Conservation (phyloP, 352 stramenopile genomes). For the Phytopythium litorale region DNA sequence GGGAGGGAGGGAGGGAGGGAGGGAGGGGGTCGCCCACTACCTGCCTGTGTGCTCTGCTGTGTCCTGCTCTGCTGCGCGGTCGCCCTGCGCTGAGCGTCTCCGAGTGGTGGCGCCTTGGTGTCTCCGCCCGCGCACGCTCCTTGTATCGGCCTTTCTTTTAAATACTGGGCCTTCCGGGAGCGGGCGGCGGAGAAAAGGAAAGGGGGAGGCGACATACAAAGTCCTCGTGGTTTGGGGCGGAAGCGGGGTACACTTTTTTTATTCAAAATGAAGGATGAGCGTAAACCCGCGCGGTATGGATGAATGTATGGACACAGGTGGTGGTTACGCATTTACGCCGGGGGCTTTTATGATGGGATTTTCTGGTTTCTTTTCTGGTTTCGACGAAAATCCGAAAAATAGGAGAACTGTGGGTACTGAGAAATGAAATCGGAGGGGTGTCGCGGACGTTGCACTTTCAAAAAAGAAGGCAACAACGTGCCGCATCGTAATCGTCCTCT, state of each 20-base stretch:
- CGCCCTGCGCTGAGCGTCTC: neutral
- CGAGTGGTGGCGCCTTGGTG: neutral
- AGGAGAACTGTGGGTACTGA: neutral
- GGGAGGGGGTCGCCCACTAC: neutral
- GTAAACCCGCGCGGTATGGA: neutral
- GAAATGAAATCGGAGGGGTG: neutral
- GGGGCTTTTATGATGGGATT: neutral
- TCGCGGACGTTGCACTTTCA: constrained; percentile 1
- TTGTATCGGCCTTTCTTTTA: neutral
- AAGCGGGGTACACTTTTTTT: neutral
- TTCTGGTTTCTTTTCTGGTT: neutral
- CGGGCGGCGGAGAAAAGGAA: neutral
- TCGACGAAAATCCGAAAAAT: neutral
- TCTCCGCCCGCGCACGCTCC: neutral
- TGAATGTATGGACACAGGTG: neutral
- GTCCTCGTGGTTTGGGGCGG: neutral
- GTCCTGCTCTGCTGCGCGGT: neutral
- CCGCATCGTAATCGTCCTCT: neutral
- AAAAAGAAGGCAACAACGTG: too few species aligned
- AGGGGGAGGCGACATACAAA: neutral
- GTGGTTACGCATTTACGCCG: neutral
- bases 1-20: neutral
- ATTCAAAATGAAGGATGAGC: neutral
- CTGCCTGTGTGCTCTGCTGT: neutral
- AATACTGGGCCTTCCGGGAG: neutral